Evolutionary conservation across 2,329 filamentous ascomycete genomes (phyloP), one percentile per base, ranked within the genome.

Genomic region (Ophiognomonia clavigignenti-juglandacearum): DNA sequence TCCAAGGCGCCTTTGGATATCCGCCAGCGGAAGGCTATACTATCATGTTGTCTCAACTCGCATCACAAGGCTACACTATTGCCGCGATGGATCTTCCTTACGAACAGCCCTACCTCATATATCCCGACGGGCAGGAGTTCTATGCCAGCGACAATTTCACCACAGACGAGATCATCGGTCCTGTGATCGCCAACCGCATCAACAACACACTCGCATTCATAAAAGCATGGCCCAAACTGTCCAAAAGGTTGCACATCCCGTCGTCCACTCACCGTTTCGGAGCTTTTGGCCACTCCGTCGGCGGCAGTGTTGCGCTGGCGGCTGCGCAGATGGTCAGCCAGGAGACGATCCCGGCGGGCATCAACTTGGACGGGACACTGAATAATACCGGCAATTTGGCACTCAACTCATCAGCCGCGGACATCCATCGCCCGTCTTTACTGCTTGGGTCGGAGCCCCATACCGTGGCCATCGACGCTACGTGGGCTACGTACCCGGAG

Each of bases 401-500:
- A 6, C 18, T 45, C 16, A 14, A 45, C 4, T 26, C 24, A 20
- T 36, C 27, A 3, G 27, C 10, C 2, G 26, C 39, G 9, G 48
- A 51, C n/a, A 35, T 41, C 10, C 13, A 9, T 3, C 43, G 36
- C 3, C 48, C 48, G 7, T 37, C 36, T 8, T 5, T 51, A 14
- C 44, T 51, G 20, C 39, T 51, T 7, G 36, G 44, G 3, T 34
- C 23, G 18, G 20, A 39, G 11, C n/a, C 20, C 4, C 48, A 51
- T 4, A 2, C 3, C 16, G 36, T 6, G 16, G 32, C 6, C 18
- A 4, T 32, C 23, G 54, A 56, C n/a, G 1, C 10, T 13, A 47
- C 47, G 9, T 61, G 58, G 57, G 41, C 11, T 4, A 53, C 38
- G 3, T 61, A 58, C 19, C 46, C 52, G 2, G 35, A 29, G 16